Conservation (phyloP, 768 basidiomycete genomes). For the Gautieria morchelliformis region DNA sequence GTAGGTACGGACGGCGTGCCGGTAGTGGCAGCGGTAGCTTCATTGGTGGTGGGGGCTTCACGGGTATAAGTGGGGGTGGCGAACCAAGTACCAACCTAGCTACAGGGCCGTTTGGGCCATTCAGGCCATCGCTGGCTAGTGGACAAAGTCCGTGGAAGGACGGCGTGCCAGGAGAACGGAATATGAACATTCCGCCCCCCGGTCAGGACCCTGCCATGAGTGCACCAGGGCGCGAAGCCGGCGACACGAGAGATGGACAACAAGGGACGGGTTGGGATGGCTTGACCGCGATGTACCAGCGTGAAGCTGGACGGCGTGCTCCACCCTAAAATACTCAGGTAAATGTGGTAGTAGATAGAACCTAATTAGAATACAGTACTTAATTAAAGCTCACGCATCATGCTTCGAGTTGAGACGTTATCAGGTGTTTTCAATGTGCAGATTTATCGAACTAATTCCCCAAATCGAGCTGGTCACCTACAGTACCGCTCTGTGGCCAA, state of each 20-base stretch:
- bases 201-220: background rate
- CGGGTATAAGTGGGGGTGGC: background rate
- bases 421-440: too few relatives aligned
- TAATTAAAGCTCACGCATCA: too few relatives aligned
- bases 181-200: background rate
- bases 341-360: too few relatives aligned
- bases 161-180: background rate
- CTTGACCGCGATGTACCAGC: background rate
- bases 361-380: too few relatives aligned
- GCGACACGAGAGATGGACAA: background rate
- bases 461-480: too few relatives aligned
- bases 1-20: conserved; percentile 1
- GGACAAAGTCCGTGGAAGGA: background rate
- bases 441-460: too few relatives aligned
- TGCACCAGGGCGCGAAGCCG: background rate
- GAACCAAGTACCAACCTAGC: background rate
- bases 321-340: background rate
- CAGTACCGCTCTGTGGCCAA: too few relatives aligned
- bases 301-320: background rate
- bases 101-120: background rate
- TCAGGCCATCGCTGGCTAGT: background rate
- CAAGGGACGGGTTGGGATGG: background rate
- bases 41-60: background rate
- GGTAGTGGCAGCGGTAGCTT: conserved; percentile 1
- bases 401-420: too few relatives aligned